Evolutionary conservation across 2,329 filamentous ascomycete genomes (phyloP).

Genomic region (Basipetospora chlamydospora): DNA sequence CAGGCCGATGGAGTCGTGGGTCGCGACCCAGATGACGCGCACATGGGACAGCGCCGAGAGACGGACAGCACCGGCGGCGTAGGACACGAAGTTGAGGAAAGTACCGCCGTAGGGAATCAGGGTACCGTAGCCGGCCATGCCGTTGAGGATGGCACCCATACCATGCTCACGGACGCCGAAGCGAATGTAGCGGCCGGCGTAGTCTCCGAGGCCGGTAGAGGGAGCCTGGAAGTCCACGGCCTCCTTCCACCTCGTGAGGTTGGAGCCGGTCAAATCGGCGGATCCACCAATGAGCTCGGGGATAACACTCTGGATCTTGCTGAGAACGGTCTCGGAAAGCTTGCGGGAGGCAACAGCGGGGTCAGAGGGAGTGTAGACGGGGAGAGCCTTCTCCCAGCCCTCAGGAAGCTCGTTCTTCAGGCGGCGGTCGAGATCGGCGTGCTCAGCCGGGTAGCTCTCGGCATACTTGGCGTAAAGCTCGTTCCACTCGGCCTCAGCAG

Average conservation of each 20-base stretch:
- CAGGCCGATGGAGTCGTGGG: slow-evolving; percentile 97
- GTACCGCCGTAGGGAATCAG: slow-evolving; percentile 88
- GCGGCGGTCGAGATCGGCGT: slow-evolving; percentile 69
- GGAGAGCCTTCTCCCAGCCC: slow-evolving; percentile 90
- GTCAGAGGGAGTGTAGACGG: slow-evolving; percentile 78
- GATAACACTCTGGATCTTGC: slow-evolving; percentile 67
- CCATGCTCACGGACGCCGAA: slow-evolving; percentile 86
- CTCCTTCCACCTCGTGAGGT: slow-evolving; percentile 96
- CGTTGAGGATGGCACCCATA: slow-evolving; percentile 91
- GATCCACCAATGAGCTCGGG: slow-evolving; percentile 93
- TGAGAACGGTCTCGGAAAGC: slow-evolving; percentile 85
- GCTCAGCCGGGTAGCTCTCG: slow-evolving; percentile 61
- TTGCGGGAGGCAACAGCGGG: slow-evolving; percentile 76
- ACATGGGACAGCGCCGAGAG: slow-evolving; percentile 83
- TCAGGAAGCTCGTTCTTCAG: slow-evolving; percentile 73
- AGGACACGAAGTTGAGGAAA: slow-evolving; percentile 99
- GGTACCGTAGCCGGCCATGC: slow-evolving; percentile 87
- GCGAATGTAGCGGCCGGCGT: slow-evolving; percentile 79
- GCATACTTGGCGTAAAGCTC: slow-evolving; percentile 78
- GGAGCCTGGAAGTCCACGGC: slow-evolving; percentile 96
- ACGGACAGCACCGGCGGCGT: slow-evolving; percentile 88
- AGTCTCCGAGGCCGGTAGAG: slow-evolving; percentile 71
- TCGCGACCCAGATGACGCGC: slow-evolving; percentile 89
- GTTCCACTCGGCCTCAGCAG: slow-evolving; percentile 90
- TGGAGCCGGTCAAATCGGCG: slow-evolving; percentile 94